Conservation (phyloP, 345 rosid genomes). For the Rhodamnia rubescens region DNA sequence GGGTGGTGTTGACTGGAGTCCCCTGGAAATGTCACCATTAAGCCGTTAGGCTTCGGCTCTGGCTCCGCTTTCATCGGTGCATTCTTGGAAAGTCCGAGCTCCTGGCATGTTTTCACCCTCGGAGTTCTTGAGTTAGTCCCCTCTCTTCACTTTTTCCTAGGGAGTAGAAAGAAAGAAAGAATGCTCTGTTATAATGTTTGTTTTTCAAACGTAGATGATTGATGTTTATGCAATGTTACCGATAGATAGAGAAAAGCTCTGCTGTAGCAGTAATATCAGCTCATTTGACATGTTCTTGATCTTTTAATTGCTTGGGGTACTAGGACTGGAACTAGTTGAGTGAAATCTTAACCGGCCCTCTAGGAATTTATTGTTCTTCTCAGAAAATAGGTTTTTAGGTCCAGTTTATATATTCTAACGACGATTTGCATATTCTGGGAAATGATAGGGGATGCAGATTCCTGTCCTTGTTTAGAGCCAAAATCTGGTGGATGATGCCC, state of each 20-base stretch:
- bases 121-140: constrained; percentile 40
- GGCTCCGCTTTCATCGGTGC: constrained; percentile 46
- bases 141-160: background rate
- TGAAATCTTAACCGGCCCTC: background rate
- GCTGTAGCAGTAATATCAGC: background rate
- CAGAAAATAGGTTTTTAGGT: background rate
- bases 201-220: too few species aligned
- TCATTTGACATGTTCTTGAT: background rate
- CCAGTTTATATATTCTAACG: background rate
- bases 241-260: background rate
- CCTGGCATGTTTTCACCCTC: constrained; percentile 48
- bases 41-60: constrained; percentile 20
- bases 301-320: background rate
- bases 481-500: constrained; percentile 72
- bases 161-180: too few species aligned
- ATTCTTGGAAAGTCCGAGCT: constrained; percentile 13
- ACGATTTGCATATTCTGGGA: background rate
- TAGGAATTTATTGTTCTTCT: background rate
- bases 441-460: constrained; percentile 33
- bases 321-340: background rate
- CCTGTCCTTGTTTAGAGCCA: constrained; percentile 36
- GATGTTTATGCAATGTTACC: background rate
- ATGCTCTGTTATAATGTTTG: too few species aligned
- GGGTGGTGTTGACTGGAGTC: constrained; percentile 17
- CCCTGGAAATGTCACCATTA: constrained; percentile 23